Evolutionary conservation across 352 stramenopile genomes (phyloP), one percentile per base, ranked within the genome.

Genomic region (Globisporangium spiculum): DNA sequence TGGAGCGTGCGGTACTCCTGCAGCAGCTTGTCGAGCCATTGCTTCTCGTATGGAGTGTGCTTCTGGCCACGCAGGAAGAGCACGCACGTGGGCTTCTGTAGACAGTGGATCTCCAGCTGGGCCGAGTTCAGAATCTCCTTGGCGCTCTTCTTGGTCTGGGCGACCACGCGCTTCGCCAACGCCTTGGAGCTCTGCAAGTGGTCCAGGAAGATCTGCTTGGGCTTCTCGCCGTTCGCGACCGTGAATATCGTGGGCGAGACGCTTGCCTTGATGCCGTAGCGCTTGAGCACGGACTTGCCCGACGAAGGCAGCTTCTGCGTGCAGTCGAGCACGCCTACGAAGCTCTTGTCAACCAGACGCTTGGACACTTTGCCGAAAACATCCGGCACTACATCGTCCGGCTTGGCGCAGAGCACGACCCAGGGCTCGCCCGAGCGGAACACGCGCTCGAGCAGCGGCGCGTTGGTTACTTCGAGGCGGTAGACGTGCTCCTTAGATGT

Each of bases 401-500:
- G 78, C 16, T 81, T 78, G 14, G 77, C 74, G 68, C 88, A 96
- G 10, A 96, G 74, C 70, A 96, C 86, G 27, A 92, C 73, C 86
- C 88, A 96, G 8, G 88, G 86, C 69, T 96, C 88, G 1, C 86
- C 86, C 0, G 86, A 94, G 69, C 75, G 80, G 66, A 96, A 93
- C 20, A 96, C 88, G 53, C 84, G 86, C 53, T 78, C 67, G 65
- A 93, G 76, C 46, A 92, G 71, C 55, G 30, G 63, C 34, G 70
- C 53, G 66, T 96, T 71, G 36, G 76, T 76, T 48, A 89, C 76
- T 24, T 93, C 79, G 27, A 96, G 73, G 9, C 77, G 79, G 72
- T 88, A 83, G 20, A 96, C 75, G 68, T 90, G 76, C 60, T 85
- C 70, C 58, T 87, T 75, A 4, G 84, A 76, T 53, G 65, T 84